Percentiles rank a stretch among this genome's conserved stretches.
Conservation (phyloP, 2,329 filamentous ascomycete genomes). For the Fusarium sp. region DNA sequence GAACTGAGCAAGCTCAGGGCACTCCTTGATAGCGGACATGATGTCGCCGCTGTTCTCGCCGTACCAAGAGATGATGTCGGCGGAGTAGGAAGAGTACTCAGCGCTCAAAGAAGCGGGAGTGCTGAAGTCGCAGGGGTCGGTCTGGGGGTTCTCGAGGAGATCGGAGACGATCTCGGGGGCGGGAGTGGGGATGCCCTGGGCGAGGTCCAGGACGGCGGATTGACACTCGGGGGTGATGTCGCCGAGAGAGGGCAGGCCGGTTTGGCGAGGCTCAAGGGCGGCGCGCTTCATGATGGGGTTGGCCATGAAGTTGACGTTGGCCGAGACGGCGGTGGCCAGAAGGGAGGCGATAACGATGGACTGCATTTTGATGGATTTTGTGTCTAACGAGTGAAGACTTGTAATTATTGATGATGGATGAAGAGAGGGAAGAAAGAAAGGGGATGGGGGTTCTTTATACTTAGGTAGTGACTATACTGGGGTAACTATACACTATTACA, state of each 20-base stretch:
- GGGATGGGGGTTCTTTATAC: slow-evolving; percentile 11
- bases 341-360: slow-evolving; percentile 45
- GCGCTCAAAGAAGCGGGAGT: slow-evolving; percentile 47
- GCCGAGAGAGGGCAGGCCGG: slow-evolving; percentile 14
- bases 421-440: background rate
- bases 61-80: slow-evolving; percentile 48
- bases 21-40: slow-evolving; percentile 42
- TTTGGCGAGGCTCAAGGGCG: slow-evolving; percentile 43
- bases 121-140: slow-evolving; percentile 50
- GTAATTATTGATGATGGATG: background rate
- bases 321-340: slow-evolving; percentile 43
- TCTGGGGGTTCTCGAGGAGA: slow-evolving; percentile 38
- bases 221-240: slow-evolving; percentile 38
- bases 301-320: slow-evolving; percentile 44
- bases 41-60: slow-evolving; percentile 45
- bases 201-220: slow-evolving; percentile 39
- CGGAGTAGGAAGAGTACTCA: slow-evolving; percentile 49
- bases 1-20: slow-evolving; percentile 40
- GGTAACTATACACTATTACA: background rate
- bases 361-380: slow-evolving; percentile 42
- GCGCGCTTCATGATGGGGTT: slow-evolving; percentile 45
- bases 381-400: slow-evolving; percentile 2
- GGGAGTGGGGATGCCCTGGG: slow-evolving; percentile 47
- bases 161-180: slow-evolving; percentile 46
- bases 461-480: background rate